These are phyloP conservation scores for Testicularia cyperi DNA, from an alignment of 1,284 basidiomycete genomes.

Conservation along the genomic window DNA sequence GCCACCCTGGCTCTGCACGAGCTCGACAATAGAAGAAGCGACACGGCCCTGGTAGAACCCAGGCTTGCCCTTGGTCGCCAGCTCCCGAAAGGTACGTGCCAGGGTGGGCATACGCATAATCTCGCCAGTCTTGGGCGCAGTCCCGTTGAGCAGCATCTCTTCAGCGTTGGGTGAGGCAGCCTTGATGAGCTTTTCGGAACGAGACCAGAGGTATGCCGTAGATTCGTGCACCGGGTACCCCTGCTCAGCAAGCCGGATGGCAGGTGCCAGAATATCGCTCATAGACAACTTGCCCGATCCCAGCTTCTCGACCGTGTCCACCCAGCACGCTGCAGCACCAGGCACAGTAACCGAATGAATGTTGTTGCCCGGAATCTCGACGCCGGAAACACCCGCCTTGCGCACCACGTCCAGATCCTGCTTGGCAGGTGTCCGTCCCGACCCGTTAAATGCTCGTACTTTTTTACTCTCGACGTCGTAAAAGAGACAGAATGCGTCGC, in stretches of 20 bases:
- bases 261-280: conserved; percentile 79
- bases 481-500: conserved; percentile 89
- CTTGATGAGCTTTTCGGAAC: conserved; percentile 73
- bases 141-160: conserved; percentile 77
- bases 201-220: conserved; percentile 67
- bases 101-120: conserved; percentile 68
- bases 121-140: conserved; percentile 66
- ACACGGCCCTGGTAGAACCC: conserved; percentile 90
- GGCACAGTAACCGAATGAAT: conserved; percentile 90
- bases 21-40: conserved; percentile 83
- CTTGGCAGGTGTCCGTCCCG: conserved; percentile 72
- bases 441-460: conserved; percentile 82
- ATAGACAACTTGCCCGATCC: conserved; percentile 79
- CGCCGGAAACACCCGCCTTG: conserved; percentile 70
- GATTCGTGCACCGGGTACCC: conserved; percentile 53
- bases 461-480: conserved; percentile 77
- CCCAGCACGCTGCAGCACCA: conserved; percentile 88
- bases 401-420: conserved; percentile 75
- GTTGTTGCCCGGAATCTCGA: conserved; percentile 59
- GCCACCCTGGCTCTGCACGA: conserved; percentile 73
- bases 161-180: conserved; percentile 76
- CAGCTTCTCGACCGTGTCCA: conserved; percentile 79
- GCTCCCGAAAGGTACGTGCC: conserved; percentile 76
- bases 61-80: conserved; percentile 78
- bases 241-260: conserved; percentile 57